These are phyloP conservation scores for Exophiala viscosa DNA, from an alignment of 2,329 filamentous ascomycete genomes.

Conservation along the genomic window DNA sequence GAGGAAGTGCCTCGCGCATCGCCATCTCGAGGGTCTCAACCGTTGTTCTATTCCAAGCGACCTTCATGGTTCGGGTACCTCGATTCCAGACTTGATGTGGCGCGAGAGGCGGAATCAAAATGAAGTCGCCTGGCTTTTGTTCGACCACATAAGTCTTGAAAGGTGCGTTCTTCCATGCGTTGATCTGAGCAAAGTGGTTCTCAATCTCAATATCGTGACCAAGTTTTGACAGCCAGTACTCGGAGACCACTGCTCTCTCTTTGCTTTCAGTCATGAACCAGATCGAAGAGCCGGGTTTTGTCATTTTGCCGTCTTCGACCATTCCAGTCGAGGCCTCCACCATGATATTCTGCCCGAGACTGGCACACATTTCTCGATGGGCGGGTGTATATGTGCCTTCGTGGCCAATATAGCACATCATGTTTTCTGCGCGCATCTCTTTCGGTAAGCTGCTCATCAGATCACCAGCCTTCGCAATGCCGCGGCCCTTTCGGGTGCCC, in stretches of 20 bases:
- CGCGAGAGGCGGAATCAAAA: constrained; percentile 85
- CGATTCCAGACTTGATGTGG: constrained; percentile 98
- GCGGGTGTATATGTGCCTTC: constrained; percentile 95
- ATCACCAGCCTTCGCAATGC: constrained; percentile 73
- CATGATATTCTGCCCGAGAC: constrained; percentile 96
- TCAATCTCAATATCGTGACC: constrained; percentile 97
- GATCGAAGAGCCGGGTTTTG: constrained; percentile 78
- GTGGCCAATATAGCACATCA: constrained; percentile 98
- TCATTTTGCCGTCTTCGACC: constrained; percentile 64
- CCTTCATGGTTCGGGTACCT: constrained; percentile 92
- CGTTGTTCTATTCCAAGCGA: constrained; percentile 95
- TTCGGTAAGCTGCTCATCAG: constrained; percentile 87
- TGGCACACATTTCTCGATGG: constrained; percentile 97
- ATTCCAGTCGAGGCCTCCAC: constrained; percentile 73
- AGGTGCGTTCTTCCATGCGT: constrained; percentile 90
- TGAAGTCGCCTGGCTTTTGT: constrained; percentile 85
- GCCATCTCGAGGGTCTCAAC: constrained; percentile 86
- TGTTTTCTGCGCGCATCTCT: constrained; percentile 87
- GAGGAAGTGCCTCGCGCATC: constrained; percentile 79
- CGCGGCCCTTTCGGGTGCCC: constrained; percentile 50
- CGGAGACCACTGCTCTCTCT: constrained; percentile 82
- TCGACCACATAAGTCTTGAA: constrained; percentile 93
- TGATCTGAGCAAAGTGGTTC: constrained; percentile 91
- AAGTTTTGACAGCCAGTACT: constrained; percentile 88
- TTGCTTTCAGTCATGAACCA: constrained; percentile 99